Evolutionary conservation across 768 basidiomycete species (phyloP).

Genomic region (Boletus coccyginus): DNA sequence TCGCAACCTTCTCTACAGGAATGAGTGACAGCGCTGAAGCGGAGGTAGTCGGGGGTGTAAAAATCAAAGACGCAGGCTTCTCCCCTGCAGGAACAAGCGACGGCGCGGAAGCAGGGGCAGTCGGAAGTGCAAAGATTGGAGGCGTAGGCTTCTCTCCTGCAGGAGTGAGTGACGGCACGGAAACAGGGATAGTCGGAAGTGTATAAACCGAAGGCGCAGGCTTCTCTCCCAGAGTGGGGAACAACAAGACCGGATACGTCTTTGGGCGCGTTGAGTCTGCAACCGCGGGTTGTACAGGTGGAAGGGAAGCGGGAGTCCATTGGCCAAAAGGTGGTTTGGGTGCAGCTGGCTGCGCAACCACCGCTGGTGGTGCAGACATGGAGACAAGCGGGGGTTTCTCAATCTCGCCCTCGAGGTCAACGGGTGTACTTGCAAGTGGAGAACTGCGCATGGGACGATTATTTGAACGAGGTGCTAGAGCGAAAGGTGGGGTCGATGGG

Average conservation of each 20-base stretch:
- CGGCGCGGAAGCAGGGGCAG: no score
- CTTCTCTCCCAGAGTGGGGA: slow-evolving; percentile 23
- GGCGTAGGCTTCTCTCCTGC: no score
- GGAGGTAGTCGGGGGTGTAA: slow-evolving; percentile 5
- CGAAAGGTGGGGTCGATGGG: slow-evolving; percentile 37
- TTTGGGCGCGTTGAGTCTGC: slow-evolving; percentile 38
- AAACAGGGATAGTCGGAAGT: no score
- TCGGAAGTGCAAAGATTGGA: no score
- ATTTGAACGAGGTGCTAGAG: slow-evolving; percentile 48
- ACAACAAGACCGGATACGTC: slow-evolving; percentile 47
- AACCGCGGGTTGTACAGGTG: slow-evolving; percentile 11
- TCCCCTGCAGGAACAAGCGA: background rate
- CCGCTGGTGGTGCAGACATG: slow-evolving; percentile 20
- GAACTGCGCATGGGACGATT: slow-evolving; percentile 70
- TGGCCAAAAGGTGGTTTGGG: slow-evolving; percentile 39
- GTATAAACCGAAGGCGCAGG: no score
- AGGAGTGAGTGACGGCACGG: no score
- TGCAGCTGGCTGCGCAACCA: slow-evolving; percentile 40
- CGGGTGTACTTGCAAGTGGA: slow-evolving; percentile 59
- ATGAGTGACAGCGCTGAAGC: background rate
- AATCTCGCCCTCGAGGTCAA: slow-evolving; percentile 42
- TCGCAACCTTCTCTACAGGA: background rate
- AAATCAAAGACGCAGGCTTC: slow-evolving; percentile 8
- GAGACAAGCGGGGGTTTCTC: slow-evolving; percentile 12
- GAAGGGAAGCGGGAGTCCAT: slow-evolving; percentile 29